Conservation (phyloP, 1,139 yeast genomes). For the Zygoascus sp. region DNA sequence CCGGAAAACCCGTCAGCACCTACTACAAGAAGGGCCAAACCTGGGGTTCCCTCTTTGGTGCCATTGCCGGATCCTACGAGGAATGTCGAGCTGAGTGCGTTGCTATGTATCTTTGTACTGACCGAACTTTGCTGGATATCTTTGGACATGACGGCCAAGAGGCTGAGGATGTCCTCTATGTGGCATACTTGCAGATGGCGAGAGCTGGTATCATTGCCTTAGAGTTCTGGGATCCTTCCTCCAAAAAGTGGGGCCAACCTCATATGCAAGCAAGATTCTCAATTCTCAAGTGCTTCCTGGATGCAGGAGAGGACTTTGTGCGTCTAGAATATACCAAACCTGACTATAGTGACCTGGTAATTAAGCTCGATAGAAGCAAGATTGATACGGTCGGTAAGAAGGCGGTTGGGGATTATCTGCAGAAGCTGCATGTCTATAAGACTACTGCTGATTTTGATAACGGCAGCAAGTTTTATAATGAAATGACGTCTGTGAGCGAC, state of each 20-base stretch:
- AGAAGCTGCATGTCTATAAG: constrained; percentile 71
- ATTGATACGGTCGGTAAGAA: constrained; percentile 65
- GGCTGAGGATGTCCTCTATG: constrained; percentile 58
- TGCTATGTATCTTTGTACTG: constrained; percentile 74
- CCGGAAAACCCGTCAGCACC: constrained; percentile 55
- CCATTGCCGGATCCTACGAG: constrained; percentile 79
- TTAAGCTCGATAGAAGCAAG: constrained; percentile 55
- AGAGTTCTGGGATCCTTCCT: constrained; percentile 81
- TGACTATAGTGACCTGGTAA: constrained; percentile 54
- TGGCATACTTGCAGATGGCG: constrained; percentile 76
- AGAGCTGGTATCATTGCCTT: constrained; percentile 79
- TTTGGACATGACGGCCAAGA: constrained; percentile 62
- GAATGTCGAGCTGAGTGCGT: constrained; percentile 92
- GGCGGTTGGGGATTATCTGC: constrained; percentile 67
- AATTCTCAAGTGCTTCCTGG: constrained; percentile 67
- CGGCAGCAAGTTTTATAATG: constrained; percentile 60
- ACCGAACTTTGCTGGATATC: constrained; percentile 59
- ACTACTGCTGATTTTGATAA: constrained; percentile 64
- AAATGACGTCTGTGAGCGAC: constrained; percentile 61
- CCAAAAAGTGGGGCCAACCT: constrained; percentile 90
- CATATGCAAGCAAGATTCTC: constrained; percentile 92
- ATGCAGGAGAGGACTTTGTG: constrained; percentile 60
- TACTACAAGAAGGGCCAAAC: constrained; percentile 78
- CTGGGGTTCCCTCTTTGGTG: constrained; percentile 84
- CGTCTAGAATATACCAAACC: constrained; percentile 46